Conservation (phyloP, 371 early-diverging fungal genomes). For the Actinomucor elegans region DNA sequence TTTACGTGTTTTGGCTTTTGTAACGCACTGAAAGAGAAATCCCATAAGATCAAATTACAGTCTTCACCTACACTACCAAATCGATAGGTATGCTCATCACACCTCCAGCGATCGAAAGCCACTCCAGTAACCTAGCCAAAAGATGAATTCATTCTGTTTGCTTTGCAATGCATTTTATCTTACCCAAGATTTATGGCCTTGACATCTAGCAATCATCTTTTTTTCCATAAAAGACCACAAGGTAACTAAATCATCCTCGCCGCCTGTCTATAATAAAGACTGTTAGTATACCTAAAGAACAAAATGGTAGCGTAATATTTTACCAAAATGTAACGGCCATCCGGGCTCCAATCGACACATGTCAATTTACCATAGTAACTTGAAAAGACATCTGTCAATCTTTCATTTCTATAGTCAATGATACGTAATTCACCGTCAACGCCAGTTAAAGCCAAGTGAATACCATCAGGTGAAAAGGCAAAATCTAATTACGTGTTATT, state of each 20-base stretch:
- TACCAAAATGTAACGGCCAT: conserved; percentile 89
- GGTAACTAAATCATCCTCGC: conserved; percentile 95
- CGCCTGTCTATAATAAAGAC: conserved; percentile 59
- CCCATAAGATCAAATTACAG: conserved; percentile 89
- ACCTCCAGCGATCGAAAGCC: conserved; percentile 90
- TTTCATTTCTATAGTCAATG: conserved; percentile 73
- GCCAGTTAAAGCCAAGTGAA: conserved; percentile 78
- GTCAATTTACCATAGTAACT: conserved; percentile 85
- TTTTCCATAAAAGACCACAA: conserved; percentile 85
- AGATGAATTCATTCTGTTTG: background rate
- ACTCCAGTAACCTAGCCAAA: conserved; percentile 65
- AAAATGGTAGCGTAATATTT: no score
- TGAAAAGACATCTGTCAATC: conserved; percentile 69
- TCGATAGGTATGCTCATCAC: conserved; percentile 81
- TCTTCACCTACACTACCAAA: conserved; percentile 95
- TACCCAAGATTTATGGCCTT: conserved; percentile 95
- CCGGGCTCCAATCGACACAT: conserved; percentile 92
- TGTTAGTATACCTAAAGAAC: no score
- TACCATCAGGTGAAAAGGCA: conserved; percentile 84
- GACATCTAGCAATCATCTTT: conserved; percentile 83
- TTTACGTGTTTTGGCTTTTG: conserved; percentile 73
- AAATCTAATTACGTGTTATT: conserved; percentile 47
- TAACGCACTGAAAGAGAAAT: conserved; percentile 82
- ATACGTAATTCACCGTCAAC: conserved; percentile 78
- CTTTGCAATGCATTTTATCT: conserved; percentile 7